These are phyloP conservation scores for Amorphotheca resinae DNA, from an alignment of 495 filamentous ascomycete species.

Conservation along the genomic window DNA sequence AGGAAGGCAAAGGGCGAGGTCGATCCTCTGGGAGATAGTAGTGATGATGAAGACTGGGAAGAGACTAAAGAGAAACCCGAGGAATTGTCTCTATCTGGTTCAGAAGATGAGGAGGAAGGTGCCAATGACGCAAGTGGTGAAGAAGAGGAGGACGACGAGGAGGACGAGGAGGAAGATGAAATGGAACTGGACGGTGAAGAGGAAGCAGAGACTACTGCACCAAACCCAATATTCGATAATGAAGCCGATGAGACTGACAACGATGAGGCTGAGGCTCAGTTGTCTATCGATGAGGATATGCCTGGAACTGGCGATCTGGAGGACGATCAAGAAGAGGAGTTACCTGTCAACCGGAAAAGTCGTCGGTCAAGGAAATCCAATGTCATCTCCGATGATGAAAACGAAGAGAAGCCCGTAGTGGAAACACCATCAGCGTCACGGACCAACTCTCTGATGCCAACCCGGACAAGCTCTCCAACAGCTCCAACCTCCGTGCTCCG, in stretches of 20 bases:
- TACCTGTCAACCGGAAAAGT: constrained; percentile 24
- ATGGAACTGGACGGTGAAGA: constrained; percentile 35
- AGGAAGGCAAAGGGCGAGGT: constrained; percentile 36
- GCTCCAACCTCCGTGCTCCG: constrained; percentile 41
- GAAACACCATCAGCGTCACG: constrained; percentile 34
- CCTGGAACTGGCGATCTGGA: constrained; percentile 12
- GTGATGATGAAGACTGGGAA: constrained; percentile 40
- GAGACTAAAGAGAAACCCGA: constrained; percentile 30
- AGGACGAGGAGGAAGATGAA: constrained; percentile 38
- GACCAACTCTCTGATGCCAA: constrained; percentile 23
- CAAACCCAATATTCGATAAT: constrained; percentile 23
- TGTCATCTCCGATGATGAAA: constrained; percentile 46
- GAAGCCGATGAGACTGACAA: constrained; percentile 31
- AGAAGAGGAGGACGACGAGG: constrained; percentile 37
- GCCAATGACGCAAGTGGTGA: constrained; percentile 31
- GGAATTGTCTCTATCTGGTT: constrained; percentile 22
- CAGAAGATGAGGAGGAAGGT: constrained; percentile 23
- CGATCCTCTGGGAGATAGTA: constrained; percentile 39
- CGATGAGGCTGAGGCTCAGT: constrained; percentile 25
- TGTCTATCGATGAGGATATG: constrained; percentile 13
- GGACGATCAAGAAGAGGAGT: constrained; percentile 20
- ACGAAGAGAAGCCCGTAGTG: constrained; percentile 50
- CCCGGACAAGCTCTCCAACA: constrained; percentile 28
- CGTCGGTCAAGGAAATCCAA: constrained; percentile 24
- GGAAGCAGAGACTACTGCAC: constrained; percentile 22